Evolutionary conservation across 2,329 filamentous ascomycete species (phyloP).

Genomic region (Stagonosporopsis cucurbitacearum): DNA sequence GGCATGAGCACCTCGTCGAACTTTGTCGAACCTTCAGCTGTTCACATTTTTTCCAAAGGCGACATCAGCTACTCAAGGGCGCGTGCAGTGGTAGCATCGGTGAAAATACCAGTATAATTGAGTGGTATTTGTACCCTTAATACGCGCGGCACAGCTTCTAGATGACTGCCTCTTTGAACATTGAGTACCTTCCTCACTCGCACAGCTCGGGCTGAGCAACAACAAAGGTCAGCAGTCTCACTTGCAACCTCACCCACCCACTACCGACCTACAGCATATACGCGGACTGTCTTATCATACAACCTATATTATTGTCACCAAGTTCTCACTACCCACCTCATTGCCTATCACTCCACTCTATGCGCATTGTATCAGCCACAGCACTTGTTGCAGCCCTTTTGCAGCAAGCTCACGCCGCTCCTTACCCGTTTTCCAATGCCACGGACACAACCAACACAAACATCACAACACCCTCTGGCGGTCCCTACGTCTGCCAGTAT

Average conservation of each 20-base stretch:
- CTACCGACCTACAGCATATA: neutral
- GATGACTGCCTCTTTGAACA: neutral
- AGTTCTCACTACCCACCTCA: neutral
- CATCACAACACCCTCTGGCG: neutral
- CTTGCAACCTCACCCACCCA: neutral
- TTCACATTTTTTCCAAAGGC: neutral
- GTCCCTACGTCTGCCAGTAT: slow-evolving; percentile 25
- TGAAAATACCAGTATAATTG: no score
- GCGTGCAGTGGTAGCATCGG: no score
- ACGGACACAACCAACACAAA: slow-evolving; percentile 15
- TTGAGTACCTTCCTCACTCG: neutral
- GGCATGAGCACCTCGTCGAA: neutral
- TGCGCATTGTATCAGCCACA: neutral
- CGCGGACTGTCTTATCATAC: neutral
- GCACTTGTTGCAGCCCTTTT: slow-evolving; percentile 15
- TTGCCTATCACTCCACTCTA: neutral
- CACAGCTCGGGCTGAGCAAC: neutral
- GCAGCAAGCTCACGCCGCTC: slow-evolving; percentile 10
- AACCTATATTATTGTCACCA: neutral
- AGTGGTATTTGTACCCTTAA: no score
- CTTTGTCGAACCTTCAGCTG: neutral
- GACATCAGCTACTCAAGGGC: no score
- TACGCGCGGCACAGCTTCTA: no score
- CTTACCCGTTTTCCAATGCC: slow-evolving; percentile 22
- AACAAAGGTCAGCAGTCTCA: neutral